These are phyloP conservation scores for Austroboletus niveus DNA, from an alignment of 1,284 basidiomycete genomes.

Conservation along the genomic window DNA sequence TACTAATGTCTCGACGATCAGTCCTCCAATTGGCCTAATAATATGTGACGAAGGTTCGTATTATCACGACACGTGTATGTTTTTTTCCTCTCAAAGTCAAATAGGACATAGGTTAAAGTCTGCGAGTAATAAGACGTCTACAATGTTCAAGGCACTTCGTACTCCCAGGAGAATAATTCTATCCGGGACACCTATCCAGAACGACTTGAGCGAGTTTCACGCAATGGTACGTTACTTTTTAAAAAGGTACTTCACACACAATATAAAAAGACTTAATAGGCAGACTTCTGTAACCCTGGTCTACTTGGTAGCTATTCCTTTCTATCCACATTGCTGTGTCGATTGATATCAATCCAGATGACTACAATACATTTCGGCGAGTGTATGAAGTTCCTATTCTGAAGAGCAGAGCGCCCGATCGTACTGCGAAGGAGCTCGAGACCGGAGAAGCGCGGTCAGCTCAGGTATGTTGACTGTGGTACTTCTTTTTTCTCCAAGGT, in stretches of 20 bases:
- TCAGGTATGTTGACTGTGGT: conserved; percentile 48
- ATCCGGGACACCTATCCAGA: conserved; percentile 97
- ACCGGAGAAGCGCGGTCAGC: conserved; percentile 71
- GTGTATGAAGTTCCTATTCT: conserved; percentile 91
- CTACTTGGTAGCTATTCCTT: conserved; percentile 60
- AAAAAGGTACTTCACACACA: conserved; percentile 1
- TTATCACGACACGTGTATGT: not conserved
- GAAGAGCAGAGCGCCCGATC: conserved; percentile 80
- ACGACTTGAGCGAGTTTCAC: conserved; percentile 94
- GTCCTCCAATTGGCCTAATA: conserved; percentile 89
- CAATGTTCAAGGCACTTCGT: conserved; percentile 80
- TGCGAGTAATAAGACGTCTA: conserved; percentile 87
- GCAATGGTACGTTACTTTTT: conserved; percentile 69
- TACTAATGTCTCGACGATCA: conserved; percentile 25
- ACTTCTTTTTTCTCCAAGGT: not conserved
- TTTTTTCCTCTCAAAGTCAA: not conserved
- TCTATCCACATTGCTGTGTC: not conserved
- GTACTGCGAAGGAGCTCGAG: conserved; percentile 68
- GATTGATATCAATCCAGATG: conserved; percentile 41
- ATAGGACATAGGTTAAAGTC: conserved; percentile 93
- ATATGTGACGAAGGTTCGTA: conserved; percentile 89
- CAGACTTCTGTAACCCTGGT: conserved; percentile 93
- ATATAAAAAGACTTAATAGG: conserved; percentile 40
- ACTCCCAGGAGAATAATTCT: conserved; percentile 82
- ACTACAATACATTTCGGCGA: conserved; percentile 73